phyloP scores from a whole-genome alignment of 169 alveolate genomes.

The Miamiensis avidus region DNA sequence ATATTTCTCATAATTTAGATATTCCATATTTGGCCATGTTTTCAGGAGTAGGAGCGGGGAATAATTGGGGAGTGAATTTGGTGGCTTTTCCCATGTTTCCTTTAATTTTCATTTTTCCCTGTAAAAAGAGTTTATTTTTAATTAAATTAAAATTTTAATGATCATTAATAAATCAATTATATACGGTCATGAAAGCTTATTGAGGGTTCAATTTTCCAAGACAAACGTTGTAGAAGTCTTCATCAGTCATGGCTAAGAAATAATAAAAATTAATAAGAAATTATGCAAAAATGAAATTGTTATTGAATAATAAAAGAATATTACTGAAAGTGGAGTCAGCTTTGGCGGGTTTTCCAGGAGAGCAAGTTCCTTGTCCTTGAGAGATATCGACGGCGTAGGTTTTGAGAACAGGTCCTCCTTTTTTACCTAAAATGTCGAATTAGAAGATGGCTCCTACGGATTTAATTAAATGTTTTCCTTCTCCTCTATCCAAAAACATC shows the following conservation, averaged over 20 bases:
- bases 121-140: background rate
- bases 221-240: conserved; percentile 68
- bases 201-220: conserved; percentile 67
- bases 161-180: background rate
- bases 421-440: conserved; percentile 51
- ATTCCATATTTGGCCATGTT: conserved; percentile 49
- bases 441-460: conserved; percentile 51
- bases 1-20: conserved; percentile 55
- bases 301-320: too few species aligned
- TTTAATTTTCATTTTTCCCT: conserved; percentile 72
- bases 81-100: conserved; percentile 78
- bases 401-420: conserved; percentile 56
- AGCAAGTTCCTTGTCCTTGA: conserved; percentile 48
- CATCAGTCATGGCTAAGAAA: conserved; percentile 71
- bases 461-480: conserved; percentile 52
- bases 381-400: conserved; percentile 54
- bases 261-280: too few species aligned
- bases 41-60: conserved; percentile 72
- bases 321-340: conserved; percentile 70
- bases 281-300: too few species aligned
- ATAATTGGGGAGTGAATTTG: conserved; percentile 64
- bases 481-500: conserved; percentile 59
- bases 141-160: too few species aligned
- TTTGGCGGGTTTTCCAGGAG: conserved; percentile 32
- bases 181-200: conserved; percentile 59